A percentile compares a stretch with the other conserved stretches of the same genome.
Conservation (phyloP, 257 asterid genomes). For the Cordia subcordata region DNA sequence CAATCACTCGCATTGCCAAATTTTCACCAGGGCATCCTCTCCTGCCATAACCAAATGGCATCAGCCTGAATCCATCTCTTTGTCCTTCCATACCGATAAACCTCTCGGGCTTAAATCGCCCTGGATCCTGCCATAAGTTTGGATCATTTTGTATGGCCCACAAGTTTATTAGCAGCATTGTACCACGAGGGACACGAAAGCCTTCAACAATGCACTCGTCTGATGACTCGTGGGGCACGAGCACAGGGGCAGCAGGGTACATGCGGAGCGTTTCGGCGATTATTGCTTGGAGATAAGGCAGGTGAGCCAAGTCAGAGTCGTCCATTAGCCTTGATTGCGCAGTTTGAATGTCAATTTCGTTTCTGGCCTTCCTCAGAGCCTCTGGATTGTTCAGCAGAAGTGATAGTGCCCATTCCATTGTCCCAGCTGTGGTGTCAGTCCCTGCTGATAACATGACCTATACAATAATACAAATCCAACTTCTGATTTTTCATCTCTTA, state of each 20-base stretch:
- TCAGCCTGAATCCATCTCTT: constrained; percentile 7
- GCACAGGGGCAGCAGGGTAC: constrained; percentile 12
- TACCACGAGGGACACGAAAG: constrained; percentile 18
- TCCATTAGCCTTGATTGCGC: constrained; percentile 38
- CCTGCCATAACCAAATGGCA: constrained; percentile 32
- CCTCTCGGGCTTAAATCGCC: constrained; percentile 29
- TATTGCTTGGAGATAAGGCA: constrained; percentile 23
- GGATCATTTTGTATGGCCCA: constrained; percentile 29
- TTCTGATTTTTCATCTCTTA: no score
- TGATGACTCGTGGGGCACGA: constrained; percentile 26
- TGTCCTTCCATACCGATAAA: constrained; percentile 12
- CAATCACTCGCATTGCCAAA: constrained; percentile 13
- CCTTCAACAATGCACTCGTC: constrained; percentile 25
- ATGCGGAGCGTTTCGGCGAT: constrained; percentile 22
- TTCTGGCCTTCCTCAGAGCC: constrained; percentile 34
- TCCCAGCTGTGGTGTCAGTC: constrained; percentile 45
- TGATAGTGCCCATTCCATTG: constrained; percentile 68
- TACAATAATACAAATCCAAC: no score
- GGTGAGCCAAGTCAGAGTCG: constrained; percentile 43
- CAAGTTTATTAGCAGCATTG: constrained; percentile 18
- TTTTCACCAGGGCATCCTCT: constrained; percentile 24
- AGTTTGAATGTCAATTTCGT: constrained; percentile 35
- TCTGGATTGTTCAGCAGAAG: constrained; percentile 51
- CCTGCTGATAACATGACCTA: constrained; percentile 53
- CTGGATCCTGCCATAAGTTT: constrained; percentile 22